A percentile compares a stretch with the other conserved stretches of the same genome.
Conservation (phyloP, 345 rosid species). For the Carallia pectinifolia region DNA sequence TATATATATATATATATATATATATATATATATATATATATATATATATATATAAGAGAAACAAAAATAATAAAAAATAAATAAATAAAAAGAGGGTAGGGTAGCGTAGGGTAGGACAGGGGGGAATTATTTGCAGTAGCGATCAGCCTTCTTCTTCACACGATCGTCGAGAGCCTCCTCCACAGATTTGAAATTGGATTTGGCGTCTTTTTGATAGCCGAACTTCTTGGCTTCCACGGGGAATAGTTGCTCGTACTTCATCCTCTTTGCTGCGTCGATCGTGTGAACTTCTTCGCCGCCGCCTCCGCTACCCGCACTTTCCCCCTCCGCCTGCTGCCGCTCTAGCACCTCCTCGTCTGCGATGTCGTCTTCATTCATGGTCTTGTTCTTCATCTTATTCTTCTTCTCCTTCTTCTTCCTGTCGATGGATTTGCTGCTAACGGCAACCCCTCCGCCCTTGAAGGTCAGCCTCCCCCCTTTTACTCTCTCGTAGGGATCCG, state of each 20-base stretch:
- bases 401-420: slow-evolving; percentile 68
- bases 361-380: slow-evolving; percentile 12
- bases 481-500: slow-evolving; percentile 69
- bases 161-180: slow-evolving; percentile 94
- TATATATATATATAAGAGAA: too few species aligned
- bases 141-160: slow-evolving; percentile 93
- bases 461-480: slow-evolving; percentile 68
- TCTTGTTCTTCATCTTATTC: slow-evolving; percentile 43
- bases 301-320: neutral
- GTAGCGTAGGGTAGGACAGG: too few species aligned
- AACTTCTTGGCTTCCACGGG: slow-evolving; percentile 87
- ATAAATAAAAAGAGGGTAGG: too few species aligned
- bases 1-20: too few species aligned
- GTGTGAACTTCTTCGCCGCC: slow-evolving; percentile 46
- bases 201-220: slow-evolving; percentile 49
- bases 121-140: slow-evolving; percentile 64
- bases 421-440: slow-evolving; percentile 57
- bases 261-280: slow-evolving; percentile 82
- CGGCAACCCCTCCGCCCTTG: slow-evolving; percentile 75
- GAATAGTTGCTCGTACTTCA: slow-evolving; percentile 80
- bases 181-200: slow-evolving; percentile 45
- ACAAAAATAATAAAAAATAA: too few species aligned
- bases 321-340: neutral
- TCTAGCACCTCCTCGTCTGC: slow-evolving; percentile 18
- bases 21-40: too few species aligned